phyloP scores from a whole-genome alignment of 345 rosid species.

The Euphorbia tirucalli region DNA sequence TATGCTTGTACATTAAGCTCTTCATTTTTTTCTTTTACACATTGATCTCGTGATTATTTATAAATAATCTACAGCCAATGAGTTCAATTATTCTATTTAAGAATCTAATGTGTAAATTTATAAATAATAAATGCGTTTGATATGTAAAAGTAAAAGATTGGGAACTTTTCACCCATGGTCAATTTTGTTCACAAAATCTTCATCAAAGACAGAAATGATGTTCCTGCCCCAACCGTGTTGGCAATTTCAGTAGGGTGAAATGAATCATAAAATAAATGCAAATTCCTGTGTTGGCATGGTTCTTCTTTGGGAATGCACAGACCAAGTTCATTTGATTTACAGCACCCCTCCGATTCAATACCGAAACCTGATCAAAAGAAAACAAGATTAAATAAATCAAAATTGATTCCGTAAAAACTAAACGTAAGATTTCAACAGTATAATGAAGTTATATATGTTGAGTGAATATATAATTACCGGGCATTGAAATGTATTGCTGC shows the following conservation, averaged over 20 bases:
- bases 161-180: too few species aligned
- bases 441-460: too few species aligned
- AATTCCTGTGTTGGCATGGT: constrained; percentile 3
- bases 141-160: too few species aligned
- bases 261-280: constrained; percentile 13
- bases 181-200: constrained; percentile 1
- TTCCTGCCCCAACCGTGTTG: constrained; percentile 4
- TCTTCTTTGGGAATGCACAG: background rate
- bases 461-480: too few species aligned
- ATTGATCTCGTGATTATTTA: too few species aligned
- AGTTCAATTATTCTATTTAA: too few species aligned
- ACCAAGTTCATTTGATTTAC: constrained; percentile 16
- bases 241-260: constrained; percentile 20
- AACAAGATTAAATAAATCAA: background rate
- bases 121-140: too few species aligned
- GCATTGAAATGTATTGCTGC: background rate
- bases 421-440: too few species aligned
- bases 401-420: background rate
- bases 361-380: constrained; percentile 4
- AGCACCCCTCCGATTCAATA: constrained; percentile 9
- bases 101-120: too few species aligned
- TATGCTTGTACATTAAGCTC: too few species aligned
- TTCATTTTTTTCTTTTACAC: too few species aligned
- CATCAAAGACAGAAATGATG: constrained; percentile 6
- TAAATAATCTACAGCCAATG: too few species aligned